Evolutionary conservation across 495 filamentous ascomycete species (phyloP).

Genomic region (Penicillium lividum): DNA sequence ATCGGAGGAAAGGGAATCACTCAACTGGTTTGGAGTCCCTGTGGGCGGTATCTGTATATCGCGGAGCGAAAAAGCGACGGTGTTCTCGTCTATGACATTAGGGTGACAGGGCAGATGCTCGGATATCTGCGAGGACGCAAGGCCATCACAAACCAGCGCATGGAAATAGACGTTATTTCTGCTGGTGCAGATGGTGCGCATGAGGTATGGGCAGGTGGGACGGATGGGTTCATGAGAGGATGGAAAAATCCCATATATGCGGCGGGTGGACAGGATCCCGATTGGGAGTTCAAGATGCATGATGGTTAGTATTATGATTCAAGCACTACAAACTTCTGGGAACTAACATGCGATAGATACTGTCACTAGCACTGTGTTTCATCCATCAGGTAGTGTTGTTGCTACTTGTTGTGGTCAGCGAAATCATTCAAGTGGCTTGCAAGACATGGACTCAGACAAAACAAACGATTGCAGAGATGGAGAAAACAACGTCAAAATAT

Average conservation of each 20-base stretch:
- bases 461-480: background rate
- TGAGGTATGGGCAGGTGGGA: slow-evolving; percentile 83
- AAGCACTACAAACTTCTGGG: background rate
- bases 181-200: slow-evolving; percentile 51
- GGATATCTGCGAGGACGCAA: slow-evolving; percentile 69
- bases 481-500: slow-evolving; percentile 68
- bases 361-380: slow-evolving; percentile 64
- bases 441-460: slow-evolving; percentile 10
- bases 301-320: slow-evolving; percentile 36
- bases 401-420: slow-evolving; percentile 75
- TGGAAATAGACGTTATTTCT: slow-evolving; percentile 68
- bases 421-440: slow-evolving; percentile 27
- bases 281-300: slow-evolving; percentile 62
- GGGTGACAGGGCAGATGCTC: slow-evolving; percentile 68
- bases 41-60: slow-evolving; percentile 84
- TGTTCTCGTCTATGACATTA: slow-evolving; percentile 80
- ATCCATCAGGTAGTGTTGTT: slow-evolving; percentile 65
- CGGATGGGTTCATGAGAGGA: slow-evolving; percentile 72
- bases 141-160: slow-evolving; percentile 72
- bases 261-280: slow-evolving; percentile 54
- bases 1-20: slow-evolving; percentile 70
- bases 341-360: slow-evolving; percentile 43
- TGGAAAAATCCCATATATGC: slow-evolving; percentile 66
- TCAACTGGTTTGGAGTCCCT: slow-evolving; percentile 77
- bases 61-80: slow-evolving; percentile 79